Base-by-base conservation (phyloP, 2,329 filamentous ascomycete species). In the Leptographium galeiforme region DNA sequence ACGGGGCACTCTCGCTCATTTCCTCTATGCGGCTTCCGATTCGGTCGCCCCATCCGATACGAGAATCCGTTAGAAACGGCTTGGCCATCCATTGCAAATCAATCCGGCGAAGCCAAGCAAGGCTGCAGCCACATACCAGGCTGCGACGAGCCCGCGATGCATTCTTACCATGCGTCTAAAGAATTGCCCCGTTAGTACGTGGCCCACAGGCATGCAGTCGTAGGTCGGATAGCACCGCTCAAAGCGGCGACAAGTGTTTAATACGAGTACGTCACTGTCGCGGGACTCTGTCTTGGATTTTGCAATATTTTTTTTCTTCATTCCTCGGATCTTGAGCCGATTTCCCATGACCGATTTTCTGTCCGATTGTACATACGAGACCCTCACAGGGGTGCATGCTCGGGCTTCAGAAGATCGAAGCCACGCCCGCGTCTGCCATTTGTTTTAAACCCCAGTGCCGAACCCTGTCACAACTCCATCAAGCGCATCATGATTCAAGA, bases 381-480 rank as follows among this genome's bases (percentile, higher is more conserved):
- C 12, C 38, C 34, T 40, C 18, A 50, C 18, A 11, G 19, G 51
- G 18, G 50, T 50, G 53, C 33, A 55, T 57, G 48, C 40, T 48
- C 36, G 25, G 38, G 46, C 18, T 30, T n/a, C 39, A 47, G 38
- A 46, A 46, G 50, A 38, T 18, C 48, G 33, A 54, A 46, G 33
- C 41, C 52, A 41, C 47, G 39, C 38, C 52, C 30, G 12, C 25
- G 11, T 44, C 39, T 50, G 32, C 30, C 33, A 50, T 49, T 33
- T n/a, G 13, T 53, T 50, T 36, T 30, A 30, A 40, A 16, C 13
- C 48, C 41, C 47, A 32, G 18, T 45, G 19, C 52, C 47, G 41
- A 54, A 50, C 45, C 53, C 30, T 49, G 47, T 48, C 55, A 55
- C 55, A 57, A 50, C 57, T 57, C 56, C 55, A 43, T 46, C 53